Percentiles rank a stretch among this genome's conserved stretches.
Conservation (phyloP, 2,329 filamentous ascomycete species). For the Aspergillus sp. region DNA sequence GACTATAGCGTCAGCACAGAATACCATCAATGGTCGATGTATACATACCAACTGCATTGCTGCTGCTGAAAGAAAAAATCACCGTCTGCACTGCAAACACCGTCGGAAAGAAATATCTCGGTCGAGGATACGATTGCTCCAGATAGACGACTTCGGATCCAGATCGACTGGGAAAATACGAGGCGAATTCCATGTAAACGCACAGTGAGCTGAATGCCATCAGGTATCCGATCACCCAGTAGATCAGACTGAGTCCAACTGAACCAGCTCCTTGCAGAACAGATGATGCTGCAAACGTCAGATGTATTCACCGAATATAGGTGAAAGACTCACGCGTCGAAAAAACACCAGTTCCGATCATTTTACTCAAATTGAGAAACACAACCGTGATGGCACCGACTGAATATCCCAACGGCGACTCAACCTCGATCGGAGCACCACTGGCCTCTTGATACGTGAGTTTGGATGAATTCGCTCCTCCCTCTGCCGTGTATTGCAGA, state of each 20-base stretch:
- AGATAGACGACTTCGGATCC: constrained; percentile 65
- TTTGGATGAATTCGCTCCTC: constrained; percentile 41
- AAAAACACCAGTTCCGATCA: constrained; percentile 62
- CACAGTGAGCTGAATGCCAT: constrained; percentile 53
- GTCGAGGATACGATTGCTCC: constrained; percentile 63
- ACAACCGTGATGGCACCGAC: constrained; percentile 54
- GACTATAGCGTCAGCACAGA: constrained; percentile 35
- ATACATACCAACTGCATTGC: constrained; percentile 53
- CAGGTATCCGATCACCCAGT: constrained; percentile 60
- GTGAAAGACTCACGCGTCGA: constrained; percentile 52
- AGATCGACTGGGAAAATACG: constrained; percentile 63
- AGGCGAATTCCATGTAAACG: constrained; percentile 60
- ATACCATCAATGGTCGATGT: constrained; percentile 14
- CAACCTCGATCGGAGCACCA: constrained; percentile 57
- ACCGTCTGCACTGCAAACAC: constrained; percentile 62
- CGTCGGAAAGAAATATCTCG: constrained; percentile 60
- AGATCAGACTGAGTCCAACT: constrained; percentile 58
- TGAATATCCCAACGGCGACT: constrained; percentile 56
- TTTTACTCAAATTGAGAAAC: constrained; percentile 58
- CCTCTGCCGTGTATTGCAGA: not conserved
- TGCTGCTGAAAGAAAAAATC: constrained; percentile 60
- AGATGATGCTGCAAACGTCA: constrained; percentile 43
- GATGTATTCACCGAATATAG: not conserved
- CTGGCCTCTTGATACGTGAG: constrained; percentile 56
- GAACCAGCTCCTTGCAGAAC: constrained; percentile 60